Percentiles rank a stretch among this genome's conserved stretches.
Evolutionary conservation across 441 rosid genomes (phyloP).

Genomic region (Hura crepitans): DNA sequence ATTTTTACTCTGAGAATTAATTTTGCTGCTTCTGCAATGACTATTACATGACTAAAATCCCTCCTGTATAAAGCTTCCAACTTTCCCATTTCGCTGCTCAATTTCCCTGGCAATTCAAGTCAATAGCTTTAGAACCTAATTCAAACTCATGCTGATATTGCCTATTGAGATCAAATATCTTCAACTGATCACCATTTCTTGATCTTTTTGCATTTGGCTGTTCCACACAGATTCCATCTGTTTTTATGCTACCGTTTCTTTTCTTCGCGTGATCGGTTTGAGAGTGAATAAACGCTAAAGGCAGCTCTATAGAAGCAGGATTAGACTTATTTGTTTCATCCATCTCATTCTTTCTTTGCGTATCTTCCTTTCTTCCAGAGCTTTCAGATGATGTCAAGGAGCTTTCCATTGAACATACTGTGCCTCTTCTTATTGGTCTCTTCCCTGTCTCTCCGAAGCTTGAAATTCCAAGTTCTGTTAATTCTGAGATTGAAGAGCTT

Average conservation of each 20-base stretch:
- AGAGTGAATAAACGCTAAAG: constrained; percentile 52
- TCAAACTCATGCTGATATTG: constrained; percentile 43
- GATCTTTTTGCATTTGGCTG: constrained; percentile 41
- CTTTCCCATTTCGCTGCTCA: constrained; percentile 28
- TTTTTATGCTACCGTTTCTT: constrained; percentile 34
- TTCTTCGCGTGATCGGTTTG: constrained; percentile 44
- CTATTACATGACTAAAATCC: constrained; percentile 17
- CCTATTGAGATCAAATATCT: constrained; percentile 52
- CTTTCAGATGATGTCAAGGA: constrained; percentile 85
- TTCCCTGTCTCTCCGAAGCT: constrained; percentile 33
- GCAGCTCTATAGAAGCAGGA: constrained; percentile 42
- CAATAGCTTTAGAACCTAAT: constrained; percentile 35
- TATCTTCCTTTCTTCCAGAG: constrained; percentile 49
- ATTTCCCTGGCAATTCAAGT: constrained; percentile 44
- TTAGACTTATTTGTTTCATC: constrained; percentile 23
- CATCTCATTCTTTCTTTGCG: constrained; percentile 25
- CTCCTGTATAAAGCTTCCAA: constrained; percentile 22
- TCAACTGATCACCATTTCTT: constrained; percentile 27
- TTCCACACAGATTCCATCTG: constrained; percentile 39
- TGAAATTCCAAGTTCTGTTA: constrained; percentile 55
- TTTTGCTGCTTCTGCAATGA: constrained; percentile 28
- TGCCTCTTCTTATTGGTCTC: constrained; percentile 33
- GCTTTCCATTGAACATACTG: constrained; percentile 68
- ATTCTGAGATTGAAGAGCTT: constrained; percentile 62
- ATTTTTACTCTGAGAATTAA: constrained; percentile 29